These are phyloP conservation scores for Raphanus sativus DNA, from an alignment of 345 rosid species.

Conservation along the genomic window DNA sequence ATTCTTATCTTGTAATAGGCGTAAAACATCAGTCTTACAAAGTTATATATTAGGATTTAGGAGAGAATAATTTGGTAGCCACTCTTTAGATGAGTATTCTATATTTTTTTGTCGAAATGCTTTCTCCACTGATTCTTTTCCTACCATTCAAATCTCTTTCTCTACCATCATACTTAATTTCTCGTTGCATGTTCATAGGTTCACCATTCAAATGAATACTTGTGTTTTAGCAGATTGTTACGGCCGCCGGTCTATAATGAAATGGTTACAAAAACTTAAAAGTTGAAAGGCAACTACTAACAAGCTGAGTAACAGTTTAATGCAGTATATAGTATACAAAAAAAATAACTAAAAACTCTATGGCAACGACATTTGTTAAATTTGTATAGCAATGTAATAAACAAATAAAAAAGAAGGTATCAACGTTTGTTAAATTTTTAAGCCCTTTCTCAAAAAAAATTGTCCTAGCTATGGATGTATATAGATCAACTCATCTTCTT, in stretches of 20 bases:
- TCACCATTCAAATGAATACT: not conserved
- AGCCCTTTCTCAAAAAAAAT: no score
- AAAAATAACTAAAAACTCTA: not conserved
- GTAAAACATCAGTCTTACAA: slow-evolving; percentile 1
- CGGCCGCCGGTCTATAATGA: not conserved
- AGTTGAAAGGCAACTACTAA: not conserved
- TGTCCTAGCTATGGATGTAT: slow-evolving; percentile 37
- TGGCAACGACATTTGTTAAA: not conserved
- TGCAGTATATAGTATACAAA: not conserved
- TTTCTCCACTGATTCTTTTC: not conserved
- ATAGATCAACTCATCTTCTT: slow-evolving; percentile 63
- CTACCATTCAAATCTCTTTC: slow-evolving; percentile 12
- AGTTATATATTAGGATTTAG: not conserved
- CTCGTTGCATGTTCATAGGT: not conserved
- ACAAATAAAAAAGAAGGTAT: not conserved
- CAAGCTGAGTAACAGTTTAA: slow-evolving; percentile 12
- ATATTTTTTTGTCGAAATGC: not conserved
- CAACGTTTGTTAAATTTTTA: no score
- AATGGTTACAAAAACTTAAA: not conserved
- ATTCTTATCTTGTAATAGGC: slow-evolving; percentile 18
- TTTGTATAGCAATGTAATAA: not conserved
- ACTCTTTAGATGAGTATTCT: not conserved
- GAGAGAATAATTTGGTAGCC: not conserved
- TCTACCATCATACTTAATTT: not conserved
- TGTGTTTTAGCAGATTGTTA: not conserved